Evolutionary conservation across 371 early-diverging fungal species (phyloP).

Genomic region (Blyttiomyces sp.): DNA sequence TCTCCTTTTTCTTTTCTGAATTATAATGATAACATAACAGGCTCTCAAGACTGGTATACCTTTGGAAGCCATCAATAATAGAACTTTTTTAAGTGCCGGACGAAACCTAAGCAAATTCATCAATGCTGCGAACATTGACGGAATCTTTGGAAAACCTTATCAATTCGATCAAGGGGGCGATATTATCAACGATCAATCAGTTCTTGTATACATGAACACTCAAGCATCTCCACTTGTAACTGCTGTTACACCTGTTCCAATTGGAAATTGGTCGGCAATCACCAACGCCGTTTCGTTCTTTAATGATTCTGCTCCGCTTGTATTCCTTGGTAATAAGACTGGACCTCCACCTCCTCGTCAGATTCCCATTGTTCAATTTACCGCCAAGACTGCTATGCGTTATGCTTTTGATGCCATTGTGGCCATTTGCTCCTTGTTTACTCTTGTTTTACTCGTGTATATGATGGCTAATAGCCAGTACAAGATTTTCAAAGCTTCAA

Average conservation of each 20-base stretch:
- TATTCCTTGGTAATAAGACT: background rate
- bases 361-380: background rate
- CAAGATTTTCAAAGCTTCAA: background rate
- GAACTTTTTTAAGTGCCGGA: too few species aligned
- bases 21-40: too few species aligned
- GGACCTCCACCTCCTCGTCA: slow-evolving; percentile 1
- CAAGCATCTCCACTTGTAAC: background rate
- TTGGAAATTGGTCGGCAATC: background rate
- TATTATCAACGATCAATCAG: background rate
- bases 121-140: slow-evolving; percentile 3
- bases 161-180: background rate
- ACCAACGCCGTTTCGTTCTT: background rate
- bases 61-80: too few species aligned
- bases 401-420: slow-evolving; percentile 12
- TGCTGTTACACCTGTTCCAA: background rate
- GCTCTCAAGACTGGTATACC: too few species aligned
- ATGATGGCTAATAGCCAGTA: slow-evolving; percentile 1
- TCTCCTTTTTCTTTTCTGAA: too few species aligned
- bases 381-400: background rate
- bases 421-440: slow-evolving; percentile 10
- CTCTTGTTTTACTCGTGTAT: background rate
- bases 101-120: slow-evolving; percentile 3
- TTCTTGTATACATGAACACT: background rate
- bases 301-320: background rate
- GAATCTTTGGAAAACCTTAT: background rate